Evolutionary conservation across 2,329 filamentous ascomycete species (phyloP).

Genomic region (Alternaria atra): DNA sequence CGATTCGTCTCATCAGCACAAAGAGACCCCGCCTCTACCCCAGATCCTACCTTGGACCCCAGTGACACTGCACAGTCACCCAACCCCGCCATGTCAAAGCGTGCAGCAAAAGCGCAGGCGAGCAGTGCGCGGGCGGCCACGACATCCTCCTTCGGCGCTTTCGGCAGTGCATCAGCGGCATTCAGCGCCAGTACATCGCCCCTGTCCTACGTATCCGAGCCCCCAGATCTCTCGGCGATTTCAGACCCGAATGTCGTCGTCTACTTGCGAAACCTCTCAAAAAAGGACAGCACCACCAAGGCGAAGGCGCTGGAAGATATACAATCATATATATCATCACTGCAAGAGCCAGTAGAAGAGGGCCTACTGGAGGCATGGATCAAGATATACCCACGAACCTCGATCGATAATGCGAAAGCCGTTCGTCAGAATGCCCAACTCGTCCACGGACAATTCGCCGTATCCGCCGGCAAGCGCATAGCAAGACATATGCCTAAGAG

Average conservation of each 20-base stretch:
- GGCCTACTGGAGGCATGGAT: conserved; percentile 88
- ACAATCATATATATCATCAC: conserved; percentile 68
- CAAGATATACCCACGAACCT: conserved; percentile 84
- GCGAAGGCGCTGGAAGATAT: conserved; percentile 90
- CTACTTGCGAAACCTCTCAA: conserved; percentile 89
- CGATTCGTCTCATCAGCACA: not conserved
- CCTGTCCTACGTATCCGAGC: conserved; percentile 87
- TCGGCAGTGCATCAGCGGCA: conserved; percentile 53
- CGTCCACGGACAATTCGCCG: conserved; percentile 71
- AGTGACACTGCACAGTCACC: not conserved
- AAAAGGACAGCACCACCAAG: conserved; percentile 93
- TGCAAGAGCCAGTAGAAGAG: conserved; percentile 75
- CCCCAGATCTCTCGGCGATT: conserved; percentile 79
- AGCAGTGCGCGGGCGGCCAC: conserved; percentile 69
- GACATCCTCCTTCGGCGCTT: conserved; percentile 49
- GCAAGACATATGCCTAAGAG: conserved; percentile 79
- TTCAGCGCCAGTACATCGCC: conserved; percentile 63
- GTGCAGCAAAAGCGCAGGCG: conserved; percentile 68
- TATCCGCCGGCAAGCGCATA: conserved; percentile 77
- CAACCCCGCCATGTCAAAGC: conserved; percentile 64
- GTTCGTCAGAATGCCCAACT: conserved; percentile 87
- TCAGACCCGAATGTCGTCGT: conserved; percentile 84
- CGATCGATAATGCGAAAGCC: conserved; percentile 86
- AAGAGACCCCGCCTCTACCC: not conserved
- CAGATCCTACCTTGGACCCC: not conserved